phyloP scores from a whole-genome alignment of 2,329 filamentous ascomycete genomes.

The Fusarium guadeloupense region DNA sequence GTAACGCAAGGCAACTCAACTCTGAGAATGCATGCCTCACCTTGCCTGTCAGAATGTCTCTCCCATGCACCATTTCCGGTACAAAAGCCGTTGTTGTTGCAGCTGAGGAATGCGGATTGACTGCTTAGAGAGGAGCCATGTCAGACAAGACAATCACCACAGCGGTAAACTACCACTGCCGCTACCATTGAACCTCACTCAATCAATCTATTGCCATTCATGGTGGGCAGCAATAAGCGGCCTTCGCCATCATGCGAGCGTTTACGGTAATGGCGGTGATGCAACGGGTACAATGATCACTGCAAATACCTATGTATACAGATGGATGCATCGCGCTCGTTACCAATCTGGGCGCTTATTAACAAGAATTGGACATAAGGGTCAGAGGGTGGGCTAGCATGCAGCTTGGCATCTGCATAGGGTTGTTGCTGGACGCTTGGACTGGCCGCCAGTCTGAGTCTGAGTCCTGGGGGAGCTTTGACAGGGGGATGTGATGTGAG shows the following conservation, averaged over 20 bases:
- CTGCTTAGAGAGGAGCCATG: constrained; percentile 6
- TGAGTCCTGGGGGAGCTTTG: constrained; percentile 18
- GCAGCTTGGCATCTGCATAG: constrained; percentile 24
- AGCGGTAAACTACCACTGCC: no score
- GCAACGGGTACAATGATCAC: constrained; percentile 6
- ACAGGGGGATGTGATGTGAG: constrained; percentile 12
- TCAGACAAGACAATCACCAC: constrained; percentile 10
- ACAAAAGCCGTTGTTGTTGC: constrained; percentile 13
- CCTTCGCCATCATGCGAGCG: constrained; percentile 10
- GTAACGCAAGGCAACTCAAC: constrained; percentile 10
- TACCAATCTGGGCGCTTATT: constrained; percentile 35
- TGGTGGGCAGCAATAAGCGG: constrained; percentile 14
- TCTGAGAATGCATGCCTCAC: constrained; percentile 9
- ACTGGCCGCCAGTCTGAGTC: constrained; percentile 30
- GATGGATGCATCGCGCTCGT: constrained; percentile 40
- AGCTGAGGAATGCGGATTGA: constrained; percentile 26
- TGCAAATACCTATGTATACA: constrained; percentile 2
- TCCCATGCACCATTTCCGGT: constrained; percentile 10
- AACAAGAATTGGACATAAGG: constrained; percentile 4
- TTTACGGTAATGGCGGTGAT: constrained; percentile 36
- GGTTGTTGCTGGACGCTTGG: constrained; percentile 15
- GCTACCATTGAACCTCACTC: no score
- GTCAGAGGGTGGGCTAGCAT: constrained; percentile 1
- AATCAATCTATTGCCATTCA: not conserved
- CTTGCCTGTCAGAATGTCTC: constrained; percentile 8